Base-by-base conservation (phyloP, 23 red algal genomes). In the Gracilariopsis chorda region DNA sequence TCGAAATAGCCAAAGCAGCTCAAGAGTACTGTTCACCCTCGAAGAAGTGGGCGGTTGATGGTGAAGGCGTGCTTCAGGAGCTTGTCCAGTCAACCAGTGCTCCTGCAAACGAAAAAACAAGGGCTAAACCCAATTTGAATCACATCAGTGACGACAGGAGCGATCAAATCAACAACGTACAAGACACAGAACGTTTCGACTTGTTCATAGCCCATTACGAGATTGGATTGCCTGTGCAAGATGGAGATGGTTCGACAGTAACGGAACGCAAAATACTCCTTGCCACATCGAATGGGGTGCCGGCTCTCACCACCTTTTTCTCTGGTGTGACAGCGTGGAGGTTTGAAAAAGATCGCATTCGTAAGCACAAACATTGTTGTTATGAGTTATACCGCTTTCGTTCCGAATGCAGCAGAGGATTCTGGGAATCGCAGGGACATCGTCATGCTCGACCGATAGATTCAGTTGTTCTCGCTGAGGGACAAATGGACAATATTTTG, bases 351-450 rank as follows among this genome's bases (percentile, higher is more conserved):
- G 78, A 82, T 27, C 39, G 39, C 23, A 21, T 39, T 30, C 57
- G 57, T 25, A 56, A 64, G 51, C 48, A 56, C 33, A 40, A 63
- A 27, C 48, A 59, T 36, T 25, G 62, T 40, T 67, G 63, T 33
- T 86, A 67, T 73, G 43, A 57, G 39, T 42, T 86, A n/a, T 86
- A 86, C 41, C 60, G 64, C 24, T 86, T 71, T 25, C 40, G 63
- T 3, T 13, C 12, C 62, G 33, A 47, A 2, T 45, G 49, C 43
- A 39, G 82, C 7, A 32, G 49, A 12, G 87, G 87, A 29, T 68
- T 29, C 13, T 91, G 87, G 87, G 39, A 56, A 33, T 45, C 48
- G 32, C 48, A 91, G 74, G 87, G 87, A 11, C 24, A 78, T 48
- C 61, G 59, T 33, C 68, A 39, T 17, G 55, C 72, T 5, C 44